phyloP scores from a whole-genome alignment of 345 rosid genomes.

The Sisymbrium irio region DNA sequence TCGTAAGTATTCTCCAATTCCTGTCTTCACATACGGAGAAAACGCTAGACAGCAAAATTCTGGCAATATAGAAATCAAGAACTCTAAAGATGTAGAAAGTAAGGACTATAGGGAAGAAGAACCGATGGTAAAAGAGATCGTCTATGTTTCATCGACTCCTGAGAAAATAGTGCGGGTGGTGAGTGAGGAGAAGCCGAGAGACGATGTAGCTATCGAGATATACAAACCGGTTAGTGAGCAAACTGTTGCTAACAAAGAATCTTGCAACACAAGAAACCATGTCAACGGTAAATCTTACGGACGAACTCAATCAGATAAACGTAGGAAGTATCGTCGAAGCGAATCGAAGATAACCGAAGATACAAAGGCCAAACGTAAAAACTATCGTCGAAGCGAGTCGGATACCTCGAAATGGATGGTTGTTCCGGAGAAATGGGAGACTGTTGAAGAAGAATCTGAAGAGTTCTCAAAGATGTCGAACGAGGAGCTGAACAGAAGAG shows the following conservation, averaged over 20 bases:
- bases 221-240: not conserved
- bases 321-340: not conserved
- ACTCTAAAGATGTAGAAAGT: not conserved
- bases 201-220: conserved; percentile 11
- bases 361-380: conserved; percentile 16
- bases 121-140: not conserved
- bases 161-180: conserved; percentile 27
- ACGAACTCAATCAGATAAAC: conserved; percentile 45
- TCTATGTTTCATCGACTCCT: not conserved
- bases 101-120: conserved; percentile 5
- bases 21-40: not conserved
- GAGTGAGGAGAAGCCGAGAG: conserved; percentile 12
- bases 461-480: conserved; percentile 66
- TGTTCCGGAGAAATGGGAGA: conserved; percentile 29
- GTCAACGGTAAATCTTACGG: conserved; percentile 16
- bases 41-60: not conserved
- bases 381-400: conserved; percentile 23
- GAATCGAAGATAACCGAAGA: not conserved
- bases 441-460: conserved; percentile 39
- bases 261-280: conserved; percentile 6
- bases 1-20: conserved; percentile 9
- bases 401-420: conserved; percentile 34
- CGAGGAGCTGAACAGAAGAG: conserved; percentile 67
- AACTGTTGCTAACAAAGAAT: not conserved
- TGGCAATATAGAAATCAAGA: not conserved